Evolutionary conservation across 106 monocot genomes (phyloP), one percentile per base, ranked within the genome.

Genomic region (Agapanthus africanus): DNA sequence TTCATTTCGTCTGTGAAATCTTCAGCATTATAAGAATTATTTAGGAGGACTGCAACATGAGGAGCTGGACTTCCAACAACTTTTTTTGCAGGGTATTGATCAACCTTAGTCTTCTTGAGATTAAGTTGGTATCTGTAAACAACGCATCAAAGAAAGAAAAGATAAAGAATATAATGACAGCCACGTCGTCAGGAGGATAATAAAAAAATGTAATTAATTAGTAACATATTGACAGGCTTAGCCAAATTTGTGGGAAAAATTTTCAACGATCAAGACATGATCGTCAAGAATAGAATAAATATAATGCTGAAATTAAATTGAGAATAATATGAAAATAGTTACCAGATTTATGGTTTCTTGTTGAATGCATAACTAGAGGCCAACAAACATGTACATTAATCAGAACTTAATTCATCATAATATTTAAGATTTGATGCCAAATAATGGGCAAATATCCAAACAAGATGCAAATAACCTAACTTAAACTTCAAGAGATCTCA

Each of bases 21-120:
- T 38, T 89, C 95, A 33, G 68, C 49, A 59, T 30, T 79, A 22
- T 56, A 67, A 25, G 83, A 40, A 70, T 71, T 66, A 31, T 79
- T 71, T 14, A 97, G 74, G 70, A 16, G 49, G 23, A 23, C 18
- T 2, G 80, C 69, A 8, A 91, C 28, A 46, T 74, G 16, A 49
- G 80, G 82, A 42, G 52, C 44, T 42, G 79, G 63, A 66, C 44
- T 31, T 21, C 68, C 16, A 37, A 63, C 15, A 11, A 71, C 59
- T 60, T 80, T 86, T 66, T 73, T 82, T 32, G 78, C 36, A 78
- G 81, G 82, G 30, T 68, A 74, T 19, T 82, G 67, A 26, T 89
- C 86, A 54, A 71, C 82, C 52, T 83, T 91, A 37, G 61, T 89
- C 63, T 88, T 97, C 75, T 81, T 91, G 37, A 54, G n/a, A 78